Evolutionary conservation across 306 rosid species (phyloP), one percentile per base, ranked within the genome.

Genomic region (Trifolium repens): DNA sequence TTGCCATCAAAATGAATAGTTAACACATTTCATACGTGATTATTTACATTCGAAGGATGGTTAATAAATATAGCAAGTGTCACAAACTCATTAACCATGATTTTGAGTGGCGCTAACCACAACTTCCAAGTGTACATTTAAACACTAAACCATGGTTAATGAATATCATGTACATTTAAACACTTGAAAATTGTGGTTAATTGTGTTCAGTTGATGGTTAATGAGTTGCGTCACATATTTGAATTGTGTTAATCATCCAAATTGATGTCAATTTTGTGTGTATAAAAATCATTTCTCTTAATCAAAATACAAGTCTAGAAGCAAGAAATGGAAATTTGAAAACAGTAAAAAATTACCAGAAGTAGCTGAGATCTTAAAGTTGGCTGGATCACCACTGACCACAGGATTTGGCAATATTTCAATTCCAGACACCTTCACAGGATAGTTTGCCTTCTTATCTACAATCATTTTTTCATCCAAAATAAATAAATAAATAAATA

Each of bases 341-440:
- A 74, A 70, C 4, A 37, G 30, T 7, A 10, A 81, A 40, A 59
- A 27, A 75, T 19, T 78, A 93, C 97, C 90, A 43, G 98, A 77
- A 61, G 89, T 53, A 80, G 97, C 98, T 26, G 86, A 86, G 77
- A 94, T 87, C 71, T 82, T 88, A 71, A 94, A 94, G 78, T 83
- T 87, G 12, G 92, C 96, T 7, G 91, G 89, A 17, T 85, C 5
- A 50, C 97, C 97, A 60, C 90, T 80, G 50, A 67, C 83, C 53
- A 91, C 97, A 17, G 94, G 97, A 63, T 86, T 9, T 19, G 96
- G 96, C 52, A 68, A 83, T 26, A 91, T 89, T 71, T 80, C 49
- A 49, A 91, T 83, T 76, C 78, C 91, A 61, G 80, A 27, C 35
- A 94, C 94, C 89, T 91, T 87, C 78, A 91, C 94, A 44, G 85